Evolutionary conservation across 2,329 filamentous ascomycete species (phyloP), one percentile per base, ranked within the genome.

Genomic region (Fonsecaea monophora): DNA sequence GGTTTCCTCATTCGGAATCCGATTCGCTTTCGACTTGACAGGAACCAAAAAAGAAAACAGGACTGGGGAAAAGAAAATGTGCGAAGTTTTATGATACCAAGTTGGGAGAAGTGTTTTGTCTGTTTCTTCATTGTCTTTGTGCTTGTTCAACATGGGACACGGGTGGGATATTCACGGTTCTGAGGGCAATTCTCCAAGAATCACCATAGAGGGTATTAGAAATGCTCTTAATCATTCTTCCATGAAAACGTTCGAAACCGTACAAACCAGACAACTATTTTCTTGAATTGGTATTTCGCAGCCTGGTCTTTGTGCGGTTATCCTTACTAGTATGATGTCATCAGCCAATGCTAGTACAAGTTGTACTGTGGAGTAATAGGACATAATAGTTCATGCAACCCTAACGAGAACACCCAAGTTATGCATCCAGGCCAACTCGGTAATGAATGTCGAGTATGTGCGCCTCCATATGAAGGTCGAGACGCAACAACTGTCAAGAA

Each of bases 41-140:
- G 18, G 37, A 58, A 58, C 8, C 8, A 7, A 58, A 58, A 57
- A 58, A 25, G n/a, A 35, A 21, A 55, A 50, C 3, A 12, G 7
- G 45, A 13, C 37, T 50, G 21, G 45, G 40, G 40, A 50, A 37
- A 48, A 37, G 13, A 35, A 40, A 25, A 38, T 54, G 48, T n/a
- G 30, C 59, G 25, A n/a, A 37, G 18, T 35, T 48, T 30, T 56
- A 54, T 48, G 15, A 38, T 42, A 61, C n/a, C 34, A 53, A 21
- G 45, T 7, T 53, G 37, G n/a, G 15, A 25, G 53, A 25, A 25
- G 45, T 6, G 18, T 25, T 12, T 50, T 4, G 7, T 50, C n/a
- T 3, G 40, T 18, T 45, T 50, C 7, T 50, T 50, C 18, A 13
- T 15, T 42, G 1, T 42, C 45, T 25, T 25, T 50, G 18, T 50